Evolutionary conservation across 371 early-diverging fungal species (phyloP).

Genomic region (Apophysomyces trapeziformis): DNA sequence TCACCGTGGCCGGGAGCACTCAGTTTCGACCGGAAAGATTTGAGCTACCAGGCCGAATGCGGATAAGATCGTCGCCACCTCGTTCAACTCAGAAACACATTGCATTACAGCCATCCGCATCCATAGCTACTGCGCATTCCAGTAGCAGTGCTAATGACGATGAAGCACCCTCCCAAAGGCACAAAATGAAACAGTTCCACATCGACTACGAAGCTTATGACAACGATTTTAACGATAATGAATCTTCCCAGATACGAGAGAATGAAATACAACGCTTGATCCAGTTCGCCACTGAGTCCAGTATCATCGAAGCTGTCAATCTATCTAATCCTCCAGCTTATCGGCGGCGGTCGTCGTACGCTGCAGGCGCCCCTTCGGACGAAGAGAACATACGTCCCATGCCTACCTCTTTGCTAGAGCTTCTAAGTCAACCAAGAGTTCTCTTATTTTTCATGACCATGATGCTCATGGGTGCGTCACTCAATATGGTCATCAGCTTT

Average conservation of each 20-base stretch:
- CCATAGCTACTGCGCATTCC: background rate
- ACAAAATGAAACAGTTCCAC: slow-evolving; percentile 35
- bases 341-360: slow-evolving; percentile 27
- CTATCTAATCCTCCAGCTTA: slow-evolving; percentile 50
- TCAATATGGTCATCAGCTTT: slow-evolving; percentile 58
- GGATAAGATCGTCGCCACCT: background rate
- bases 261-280: slow-evolving; percentile 55
- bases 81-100: background rate
- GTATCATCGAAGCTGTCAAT: slow-evolving; percentile 60
- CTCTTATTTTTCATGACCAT: slow-evolving; percentile 50
- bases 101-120: slow-evolving; percentile 9
- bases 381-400: slow-evolving; percentile 19
- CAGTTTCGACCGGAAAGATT: slow-evolving; percentile 51
- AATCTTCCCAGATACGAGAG: slow-evolving; percentile 38
- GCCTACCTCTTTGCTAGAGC: slow-evolving; percentile 43
- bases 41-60: slow-evolving; percentile 9
- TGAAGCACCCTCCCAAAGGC: slow-evolving; percentile 13
- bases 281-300: slow-evolving; percentile 58
- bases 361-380: background rate
- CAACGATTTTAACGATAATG: slow-evolving; percentile 31
- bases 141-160: background rate
- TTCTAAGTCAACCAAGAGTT: slow-evolving; percentile 45
- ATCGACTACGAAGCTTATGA: slow-evolving; percentile 34
- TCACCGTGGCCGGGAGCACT: slow-evolving; percentile 46
- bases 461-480: slow-evolving; percentile 59